Evolutionary conservation across 306 rosid species (phyloP).

Genomic region (Comarum palustre): DNA sequence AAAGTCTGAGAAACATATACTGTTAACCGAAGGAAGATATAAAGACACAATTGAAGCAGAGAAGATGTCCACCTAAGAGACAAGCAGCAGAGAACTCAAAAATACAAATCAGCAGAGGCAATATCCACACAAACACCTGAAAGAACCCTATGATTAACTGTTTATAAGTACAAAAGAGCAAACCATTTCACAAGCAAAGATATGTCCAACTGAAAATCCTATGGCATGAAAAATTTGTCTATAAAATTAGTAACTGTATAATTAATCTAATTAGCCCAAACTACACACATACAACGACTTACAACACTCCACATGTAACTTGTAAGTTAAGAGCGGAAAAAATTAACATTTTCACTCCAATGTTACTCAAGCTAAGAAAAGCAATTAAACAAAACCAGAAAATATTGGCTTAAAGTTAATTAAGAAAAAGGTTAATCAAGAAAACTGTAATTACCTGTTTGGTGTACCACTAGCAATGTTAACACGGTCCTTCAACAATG

Average conservation of each 20-base stretch:
- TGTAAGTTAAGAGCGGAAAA: not conserved
- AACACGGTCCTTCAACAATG: conserved; percentile 70
- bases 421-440: not conserved
- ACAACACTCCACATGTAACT: not conserved
- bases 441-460: conserved; percentile 58
- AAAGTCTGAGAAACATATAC: not conserved
- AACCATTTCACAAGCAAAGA: not conserved
- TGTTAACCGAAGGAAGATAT: not conserved
- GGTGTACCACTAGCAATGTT: conserved; percentile 94
- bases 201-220: not conserved
- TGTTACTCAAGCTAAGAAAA: not conserved
- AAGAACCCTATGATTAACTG: not conserved
- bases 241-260: not conserved
- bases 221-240: not conserved
- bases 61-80: not conserved
- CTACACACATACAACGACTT: not conserved
- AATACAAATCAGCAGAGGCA: not conserved
- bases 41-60: not conserved
- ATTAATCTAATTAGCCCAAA: not conserved
- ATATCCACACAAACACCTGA: not conserved
- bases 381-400: not conserved
- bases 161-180: not conserved
- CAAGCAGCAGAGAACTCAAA: not conserved
- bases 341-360: not conserved
- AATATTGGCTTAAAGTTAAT: not conserved